A percentile compares a stretch with the other conserved stretches of the same genome.
Conservation (phyloP, 768 basidiomycete genomes). For the Phaeotremella skinneri region DNA sequence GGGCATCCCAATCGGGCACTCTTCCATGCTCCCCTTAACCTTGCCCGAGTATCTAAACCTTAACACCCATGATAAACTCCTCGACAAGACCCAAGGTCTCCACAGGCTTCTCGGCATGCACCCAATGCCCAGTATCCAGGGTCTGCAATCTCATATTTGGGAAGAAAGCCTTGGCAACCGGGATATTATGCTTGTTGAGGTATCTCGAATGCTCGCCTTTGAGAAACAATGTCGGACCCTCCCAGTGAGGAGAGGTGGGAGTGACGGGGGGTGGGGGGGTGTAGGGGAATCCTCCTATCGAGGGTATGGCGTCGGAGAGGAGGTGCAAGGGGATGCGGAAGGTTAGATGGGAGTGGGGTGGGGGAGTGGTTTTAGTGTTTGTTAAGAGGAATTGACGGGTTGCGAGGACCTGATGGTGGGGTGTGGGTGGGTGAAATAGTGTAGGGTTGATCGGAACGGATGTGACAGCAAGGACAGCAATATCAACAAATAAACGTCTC, state of each 20-base stretch:
- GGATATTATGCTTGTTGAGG: slow-evolving; percentile 70
- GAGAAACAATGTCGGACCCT: slow-evolving; percentile 67
- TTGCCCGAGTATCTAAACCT: slow-evolving; percentile 6
- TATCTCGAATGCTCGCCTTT: slow-evolving; percentile 79
- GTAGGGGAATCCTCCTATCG: slow-evolving; percentile 79
- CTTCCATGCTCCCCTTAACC: background rate
- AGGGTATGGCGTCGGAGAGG: slow-evolving; percentile 60
- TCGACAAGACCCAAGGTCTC: slow-evolving; percentile 54
- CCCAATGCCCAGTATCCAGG: slow-evolving; percentile 83
- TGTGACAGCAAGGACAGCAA: background rate
- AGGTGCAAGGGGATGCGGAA: slow-evolving; percentile 75
- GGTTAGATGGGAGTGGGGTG: slow-evolving; percentile 53
- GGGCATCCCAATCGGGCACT: background rate
- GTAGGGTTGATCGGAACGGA: background rate
- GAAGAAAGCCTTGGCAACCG: slow-evolving; percentile 66
- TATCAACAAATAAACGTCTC: background rate
- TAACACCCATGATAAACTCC: slow-evolving; percentile 45
- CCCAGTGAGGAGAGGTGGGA: slow-evolving; percentile 53
- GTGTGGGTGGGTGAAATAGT: background rate
- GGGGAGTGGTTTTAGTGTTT: slow-evolving; percentile 61
- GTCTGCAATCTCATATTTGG: slow-evolving; percentile 64
- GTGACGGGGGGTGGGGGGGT: slow-evolving; percentile 51
- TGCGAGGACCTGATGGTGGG: slow-evolving; percentile 61
- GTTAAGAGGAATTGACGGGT: slow-evolving; percentile 82
- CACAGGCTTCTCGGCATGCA: slow-evolving; percentile 71